A percentile compares a stretch with the other conserved stretches of the same genome.
phyloP scores from a whole-genome alignment of 345 rosid genomes.

The Salix koriyanagi region DNA sequence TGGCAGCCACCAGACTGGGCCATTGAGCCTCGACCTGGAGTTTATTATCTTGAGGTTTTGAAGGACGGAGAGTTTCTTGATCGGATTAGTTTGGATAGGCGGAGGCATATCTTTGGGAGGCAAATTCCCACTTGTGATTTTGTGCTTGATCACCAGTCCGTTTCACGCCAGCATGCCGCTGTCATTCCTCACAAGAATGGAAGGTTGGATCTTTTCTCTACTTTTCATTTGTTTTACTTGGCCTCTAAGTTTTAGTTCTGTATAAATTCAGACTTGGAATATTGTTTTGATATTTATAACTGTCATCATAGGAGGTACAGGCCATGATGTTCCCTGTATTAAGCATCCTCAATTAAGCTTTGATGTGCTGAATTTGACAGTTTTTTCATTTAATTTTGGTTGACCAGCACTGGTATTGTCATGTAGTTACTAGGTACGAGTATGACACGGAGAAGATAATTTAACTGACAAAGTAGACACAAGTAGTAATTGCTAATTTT shows the following conservation, averaged over 20 bases:
- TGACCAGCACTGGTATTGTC: not conserved
- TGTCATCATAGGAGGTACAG: not conserved
- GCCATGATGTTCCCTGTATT: not conserved
- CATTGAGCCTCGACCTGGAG: conserved; percentile 81
- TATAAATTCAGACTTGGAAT: not conserved
- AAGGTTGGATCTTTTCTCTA: conserved; percentile 35
- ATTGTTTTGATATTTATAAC: not conserved
- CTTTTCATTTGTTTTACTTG: not conserved
- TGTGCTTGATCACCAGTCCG: conserved; percentile 82
- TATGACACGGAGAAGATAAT: not conserved
- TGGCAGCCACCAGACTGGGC: conserved; percentile 99
- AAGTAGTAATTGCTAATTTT: not conserved
- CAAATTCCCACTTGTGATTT: conserved; percentile 79
- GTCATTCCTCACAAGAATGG: conserved; percentile 80
- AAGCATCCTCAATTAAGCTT: not conserved
- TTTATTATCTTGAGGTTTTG: conserved; percentile 75
- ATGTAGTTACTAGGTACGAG: not conserved
- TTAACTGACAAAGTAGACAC: not conserved
- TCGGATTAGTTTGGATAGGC: conserved; percentile 58
- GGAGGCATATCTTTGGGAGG: conserved; percentile 86
- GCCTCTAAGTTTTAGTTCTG: not conserved
- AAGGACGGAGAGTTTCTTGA: conserved; percentile 89
- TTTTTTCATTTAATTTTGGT: not conserved
- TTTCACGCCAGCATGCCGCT: conserved; percentile 91
- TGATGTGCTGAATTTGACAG: not conserved